A percentile compares a stretch with the other conserved stretches of the same genome.
phyloP scores from a whole-genome alignment of 768 basidiomycete genomes.

The Tylopilus balloui region DNA sequence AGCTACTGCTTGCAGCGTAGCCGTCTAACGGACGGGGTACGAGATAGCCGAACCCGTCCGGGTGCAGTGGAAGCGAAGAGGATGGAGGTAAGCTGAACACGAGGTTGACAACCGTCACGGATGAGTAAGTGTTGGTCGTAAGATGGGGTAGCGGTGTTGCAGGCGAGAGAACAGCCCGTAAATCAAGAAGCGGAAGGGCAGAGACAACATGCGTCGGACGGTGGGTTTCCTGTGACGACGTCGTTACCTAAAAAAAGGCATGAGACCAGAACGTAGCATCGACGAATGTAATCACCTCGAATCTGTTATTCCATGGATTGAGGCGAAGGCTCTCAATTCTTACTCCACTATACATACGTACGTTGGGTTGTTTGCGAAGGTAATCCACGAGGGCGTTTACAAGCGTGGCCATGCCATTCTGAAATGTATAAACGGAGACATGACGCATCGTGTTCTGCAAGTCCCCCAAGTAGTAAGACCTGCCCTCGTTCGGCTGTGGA shows the following conservation, averaged over 20 bases:
- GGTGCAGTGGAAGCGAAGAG: conserved; percentile 50
- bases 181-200: conserved; percentile 59
- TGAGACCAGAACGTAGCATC: conserved; percentile 4
- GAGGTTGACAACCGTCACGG: conserved; percentile 86
- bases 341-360: conserved; percentile 49
- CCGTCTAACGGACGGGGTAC: conserved; percentile 69
- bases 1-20: conserved; percentile 38
- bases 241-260: conserved; percentile 29
- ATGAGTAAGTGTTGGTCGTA: conserved; percentile 63
- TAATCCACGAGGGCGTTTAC: conserved; percentile 48
- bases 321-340: conserved; percentile 34
- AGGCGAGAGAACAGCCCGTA: conserved; percentile 43
- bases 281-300: conserved; percentile 40
- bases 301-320: conserved; percentile 31
- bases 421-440: conserved; percentile 79
- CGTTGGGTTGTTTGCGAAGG: conserved; percentile 48
- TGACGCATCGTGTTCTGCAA: conserved; percentile 45
- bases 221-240: conserved; percentile 32
- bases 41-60: conserved; percentile 91
- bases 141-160: conserved; percentile 55
- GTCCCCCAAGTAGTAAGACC: conserved; percentile 48
- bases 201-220: conserved; percentile 70
- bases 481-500: conserved; percentile 1
- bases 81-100: conserved; percentile 58
- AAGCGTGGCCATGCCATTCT: conserved; percentile 68